phyloP scores from a whole-genome alignment of 1,284 basidiomycete genomes.

The Trametes pubescens region DNA sequence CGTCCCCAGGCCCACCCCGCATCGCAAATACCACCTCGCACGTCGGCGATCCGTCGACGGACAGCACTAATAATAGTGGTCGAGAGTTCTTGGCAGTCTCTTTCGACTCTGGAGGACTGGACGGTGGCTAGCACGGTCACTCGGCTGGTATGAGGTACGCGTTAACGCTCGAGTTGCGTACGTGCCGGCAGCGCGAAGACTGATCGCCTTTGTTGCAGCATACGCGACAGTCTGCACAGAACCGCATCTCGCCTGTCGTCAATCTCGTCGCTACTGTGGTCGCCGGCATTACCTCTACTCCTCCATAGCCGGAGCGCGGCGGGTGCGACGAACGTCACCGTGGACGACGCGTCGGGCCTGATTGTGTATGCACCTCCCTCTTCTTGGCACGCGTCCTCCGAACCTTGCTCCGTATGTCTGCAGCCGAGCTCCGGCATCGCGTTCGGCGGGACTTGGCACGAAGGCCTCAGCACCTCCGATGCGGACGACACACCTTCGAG shows the following conservation, averaged over 20 bases:
- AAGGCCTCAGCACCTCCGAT: slow-evolving; percentile 39
- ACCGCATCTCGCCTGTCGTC: slow-evolving; percentile 18
- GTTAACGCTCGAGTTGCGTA: background rate
- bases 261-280: slow-evolving; percentile 13
- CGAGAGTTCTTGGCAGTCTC: too few relatives aligned
- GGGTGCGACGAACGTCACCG: slow-evolving; percentile 48
- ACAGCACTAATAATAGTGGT: background rate
- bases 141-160: background rate
- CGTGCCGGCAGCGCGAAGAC: background rate
- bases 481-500: slow-evolving; percentile 36
- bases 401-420: slow-evolving; percentile 47
- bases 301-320: slow-evolving; percentile 19
- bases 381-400: slow-evolving; percentile 49
- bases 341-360: slow-evolving; percentile 53
- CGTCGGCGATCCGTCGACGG: background rate
- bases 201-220: background rate
- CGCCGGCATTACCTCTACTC: slow-evolving; percentile 11
- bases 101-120: background rate
- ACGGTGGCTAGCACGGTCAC: background rate
- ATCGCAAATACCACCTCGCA: background rate
- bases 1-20: background rate
- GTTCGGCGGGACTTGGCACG: slow-evolving; percentile 50
- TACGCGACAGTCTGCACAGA: slow-evolving; percentile 8
- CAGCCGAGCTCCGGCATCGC: slow-evolving; percentile 43
- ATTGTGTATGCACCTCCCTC: slow-evolving; percentile 51